Base-by-base conservation (phyloP, 148 eudicot genomes). In the Rhododendron williamsianum region DNA sequence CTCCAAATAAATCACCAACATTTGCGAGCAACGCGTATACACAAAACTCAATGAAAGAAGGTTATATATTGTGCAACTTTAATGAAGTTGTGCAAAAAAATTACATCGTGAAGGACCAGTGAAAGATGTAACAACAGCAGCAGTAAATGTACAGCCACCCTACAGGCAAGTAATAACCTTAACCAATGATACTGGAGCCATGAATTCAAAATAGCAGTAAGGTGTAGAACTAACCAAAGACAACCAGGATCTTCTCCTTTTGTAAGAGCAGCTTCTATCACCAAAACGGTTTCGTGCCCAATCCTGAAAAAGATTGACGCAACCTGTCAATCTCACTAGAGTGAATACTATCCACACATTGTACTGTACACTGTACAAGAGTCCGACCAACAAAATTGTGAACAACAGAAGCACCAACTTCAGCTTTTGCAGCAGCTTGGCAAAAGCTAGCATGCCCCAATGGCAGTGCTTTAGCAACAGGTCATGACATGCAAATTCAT, bases 241-340 rank as follows among this genome's bases (percentile, higher is more conserved):
- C 93, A 96, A 88, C 99, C 99, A 84, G 98, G 99, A 91, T 96
- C 99, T 90, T 93, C 99, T 78, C 99, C 99, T 91, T 94, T 91
- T 69, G 85, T 91, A 38, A 93, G 79, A 89, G 98, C 95, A 91
- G 95, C 93, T 78, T 93, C 97, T 87, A 96, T 94, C 99, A 83
- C 99, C 97, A 83, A 90, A 87, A 91, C 95, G 99, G 87, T 92
- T 93, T 49, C 98, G 95, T 35, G 97, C 94, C 97, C 99, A 94
- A 88, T 93, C 98, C 98, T 94, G 91, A 84, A 76, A 84, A 80
- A 82, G 12, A 85, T 63, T 6, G 41, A 35, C 60, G 78, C 16
- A 72, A 11, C 30, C 25, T 48, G 82, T 51, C 60, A 36, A 46
- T 23, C 25, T 81, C 85, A 83, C 84, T 49, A 60, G 48, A 15